A percentile compares a stretch with the other conserved stretches of the same genome.
These are phyloP conservation scores for Chloris gayana DNA, from an alignment of 176 grass and related monocot genomes.

Conservation along the genomic window DNA sequence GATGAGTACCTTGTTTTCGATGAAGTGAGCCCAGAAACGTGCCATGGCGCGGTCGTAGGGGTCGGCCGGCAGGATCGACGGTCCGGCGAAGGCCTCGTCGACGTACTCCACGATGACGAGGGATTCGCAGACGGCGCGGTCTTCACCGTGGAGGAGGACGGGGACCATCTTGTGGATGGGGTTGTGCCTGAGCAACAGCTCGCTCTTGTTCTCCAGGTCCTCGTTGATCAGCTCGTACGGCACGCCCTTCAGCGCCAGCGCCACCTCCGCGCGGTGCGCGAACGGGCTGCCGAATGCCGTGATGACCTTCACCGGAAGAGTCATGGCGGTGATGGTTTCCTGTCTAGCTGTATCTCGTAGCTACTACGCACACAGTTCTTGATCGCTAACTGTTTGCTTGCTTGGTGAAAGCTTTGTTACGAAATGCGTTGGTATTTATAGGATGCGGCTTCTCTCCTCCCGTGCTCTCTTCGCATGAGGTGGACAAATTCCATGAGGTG, in stretches of 20 bases:
- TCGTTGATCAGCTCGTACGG: slow-evolving; percentile 38
- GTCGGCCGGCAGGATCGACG: too few species aligned
- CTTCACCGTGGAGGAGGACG: slow-evolving; percentile 44
- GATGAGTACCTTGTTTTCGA: not conserved
- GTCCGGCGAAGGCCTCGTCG: too few species aligned
- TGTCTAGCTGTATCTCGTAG: not conserved
- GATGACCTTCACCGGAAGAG: slow-evolving; percentile 27
- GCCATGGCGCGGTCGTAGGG: too few species aligned
- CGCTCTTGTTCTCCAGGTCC: slow-evolving; percentile 44
- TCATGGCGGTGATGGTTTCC: too few species aligned
- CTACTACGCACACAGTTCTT: too few species aligned
- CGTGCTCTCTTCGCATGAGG: too few species aligned
- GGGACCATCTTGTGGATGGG: slow-evolving; percentile 43
- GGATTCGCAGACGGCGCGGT: slow-evolving; percentile 30
- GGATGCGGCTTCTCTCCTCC: too few species aligned
- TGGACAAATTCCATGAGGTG: too few species aligned
- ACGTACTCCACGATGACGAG: slow-evolving; percentile 17
- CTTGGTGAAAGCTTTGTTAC: not conserved
- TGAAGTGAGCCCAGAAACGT: too few species aligned
- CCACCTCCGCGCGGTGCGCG: slow-evolving; percentile 28
- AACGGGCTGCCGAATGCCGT: slow-evolving; percentile 22
- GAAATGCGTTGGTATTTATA: not conserved
- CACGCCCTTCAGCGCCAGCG: slow-evolving; percentile 40
- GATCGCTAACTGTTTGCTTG: too few species aligned
- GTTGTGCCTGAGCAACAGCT: slow-evolving; percentile 36